Percentiles rank a stretch among this genome's conserved stretches.
Conservation (phyloP, 805 yeast species). For the Torulaspora maleeae region DNA sequence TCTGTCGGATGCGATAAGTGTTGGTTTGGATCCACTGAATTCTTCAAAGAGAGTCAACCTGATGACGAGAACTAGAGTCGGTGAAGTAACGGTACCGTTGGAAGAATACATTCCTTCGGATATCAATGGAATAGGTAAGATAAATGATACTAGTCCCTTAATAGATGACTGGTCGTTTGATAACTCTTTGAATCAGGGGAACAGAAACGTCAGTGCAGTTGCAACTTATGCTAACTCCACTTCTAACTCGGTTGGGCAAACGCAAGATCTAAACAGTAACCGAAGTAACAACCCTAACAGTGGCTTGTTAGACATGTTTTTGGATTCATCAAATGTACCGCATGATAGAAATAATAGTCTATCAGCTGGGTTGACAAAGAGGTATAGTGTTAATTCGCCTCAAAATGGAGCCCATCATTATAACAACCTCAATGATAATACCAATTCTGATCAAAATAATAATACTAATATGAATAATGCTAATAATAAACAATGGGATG, state of each 20-base stretch:
- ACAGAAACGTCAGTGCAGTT: constrained; percentile 1
- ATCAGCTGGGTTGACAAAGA: constrained; percentile 1
- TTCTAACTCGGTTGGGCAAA: background rate
- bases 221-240: constrained; percentile 2
- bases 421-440: constrained; percentile 5
- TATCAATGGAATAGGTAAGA: constrained; percentile 32
- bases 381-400: constrained; percentile 8
- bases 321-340: constrained; percentile 29
- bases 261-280: constrained; percentile 2
- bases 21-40: constrained; percentile 30
- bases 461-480: constrained; percentile 9
- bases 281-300: constrained; percentile 9
- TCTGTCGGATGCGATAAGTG: constrained; percentile 15
- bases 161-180: constrained; percentile 16
- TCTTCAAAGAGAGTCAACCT: constrained; percentile 26
- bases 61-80: constrained; percentile 32
- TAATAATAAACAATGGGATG: constrained; percentile 6
- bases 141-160: constrained; percentile 19
- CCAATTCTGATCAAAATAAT: background rate
- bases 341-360: constrained; percentile 15
- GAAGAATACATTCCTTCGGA: constrained; percentile 37
- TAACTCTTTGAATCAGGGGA: background rate
- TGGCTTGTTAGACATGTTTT: constrained; percentile 41
- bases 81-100: constrained; percentile 38
- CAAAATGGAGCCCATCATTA: constrained; percentile 6